Evolutionary conservation across 2,329 filamentous ascomycete genomes (phyloP).

Genomic region (Botrytis hyacinthi): DNA sequence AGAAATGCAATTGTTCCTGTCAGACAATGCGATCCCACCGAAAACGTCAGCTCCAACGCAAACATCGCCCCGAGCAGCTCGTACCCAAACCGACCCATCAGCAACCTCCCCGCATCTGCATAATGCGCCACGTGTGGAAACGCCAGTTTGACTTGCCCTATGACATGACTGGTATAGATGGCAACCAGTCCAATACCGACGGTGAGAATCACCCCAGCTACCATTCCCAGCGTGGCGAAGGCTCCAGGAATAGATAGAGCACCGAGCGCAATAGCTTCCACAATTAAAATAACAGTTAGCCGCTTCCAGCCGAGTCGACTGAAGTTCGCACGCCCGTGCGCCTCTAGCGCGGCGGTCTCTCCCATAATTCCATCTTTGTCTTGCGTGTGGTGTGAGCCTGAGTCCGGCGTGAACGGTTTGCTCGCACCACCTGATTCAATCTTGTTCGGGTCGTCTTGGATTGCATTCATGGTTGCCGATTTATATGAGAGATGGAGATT

Average conservation of each 20-base stretch:
- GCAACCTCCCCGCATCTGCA: slow-evolving; percentile 55
- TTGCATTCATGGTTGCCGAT: background rate
- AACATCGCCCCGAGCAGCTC: slow-evolving; percentile 50
- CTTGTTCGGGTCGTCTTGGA: background rate
- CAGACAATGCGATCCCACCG: slow-evolving; percentile 60
- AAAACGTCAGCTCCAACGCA: slow-evolving; percentile 56
- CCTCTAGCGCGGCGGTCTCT: background rate
- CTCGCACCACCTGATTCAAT: background rate
- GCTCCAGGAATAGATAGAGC: slow-evolving; percentile 30
- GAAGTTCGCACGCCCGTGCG: background rate
- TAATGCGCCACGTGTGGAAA: slow-evolving; percentile 35
- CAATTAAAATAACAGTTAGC: background rate
- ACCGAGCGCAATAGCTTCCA: slow-evolving; percentile 8
- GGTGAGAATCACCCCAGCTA: slow-evolving; percentile 31
- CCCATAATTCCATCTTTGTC: background rate
- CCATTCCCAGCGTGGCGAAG: slow-evolving; percentile 34
- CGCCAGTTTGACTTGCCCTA: slow-evolving; percentile 40
- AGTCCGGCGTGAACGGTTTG: background rate
- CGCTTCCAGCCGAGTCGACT: background rate
- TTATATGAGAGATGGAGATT: background rate
- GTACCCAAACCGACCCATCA: slow-evolving; percentile 49
- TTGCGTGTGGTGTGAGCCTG: background rate
- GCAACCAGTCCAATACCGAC: slow-evolving; percentile 39
- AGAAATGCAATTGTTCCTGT: slow-evolving; percentile 61
- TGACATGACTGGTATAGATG: slow-evolving; percentile 44